These are phyloP conservation scores for Phytophthora pistaciae DNA, from an alignment of 352 stramenopile genomes.

Conservation along the genomic window DNA sequence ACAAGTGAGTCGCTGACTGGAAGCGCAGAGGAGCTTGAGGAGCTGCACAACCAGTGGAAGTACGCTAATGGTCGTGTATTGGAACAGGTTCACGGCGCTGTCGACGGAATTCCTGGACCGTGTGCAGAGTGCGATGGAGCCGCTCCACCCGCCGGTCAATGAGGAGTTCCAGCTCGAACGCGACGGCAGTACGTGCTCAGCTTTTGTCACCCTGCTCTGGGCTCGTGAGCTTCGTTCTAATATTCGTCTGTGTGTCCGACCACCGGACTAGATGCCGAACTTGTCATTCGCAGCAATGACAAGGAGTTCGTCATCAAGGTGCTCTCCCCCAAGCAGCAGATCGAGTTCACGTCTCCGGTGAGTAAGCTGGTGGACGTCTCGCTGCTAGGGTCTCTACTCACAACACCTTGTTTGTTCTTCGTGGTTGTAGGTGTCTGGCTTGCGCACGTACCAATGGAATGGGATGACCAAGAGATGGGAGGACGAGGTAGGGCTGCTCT, in stretches of 20 bases:
- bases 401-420: neutral
- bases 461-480: conserved; percentile 74
- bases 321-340: conserved; percentile 67
- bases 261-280: conserved; percentile 32
- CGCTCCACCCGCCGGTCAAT: conserved; percentile 73
- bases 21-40: neutral
- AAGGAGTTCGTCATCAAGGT: conserved; percentile 77
- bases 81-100: conserved; percentile 59
- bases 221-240: neutral
- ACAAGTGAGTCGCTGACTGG: conserved; percentile 46
- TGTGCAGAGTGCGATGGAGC: conserved; percentile 64
- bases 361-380: neutral
- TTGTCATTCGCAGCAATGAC: conserved; percentile 59
- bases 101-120: conserved; percentile 70
- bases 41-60: neutral
- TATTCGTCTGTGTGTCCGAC: neutral
- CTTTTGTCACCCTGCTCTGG: neutral
- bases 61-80: neutral
- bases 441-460: conserved; percentile 84
- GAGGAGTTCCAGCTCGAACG: conserved; percentile 62
- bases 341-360: conserved; percentile 75
- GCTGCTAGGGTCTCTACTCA: conserved; percentile 5
- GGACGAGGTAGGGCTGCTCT: conserved; percentile 59
- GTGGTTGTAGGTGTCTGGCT: conserved; percentile 64
- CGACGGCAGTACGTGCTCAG: conserved; percentile 36